Conservation (phyloP, 1,284 basidiomycete species). For the Meripilus lineatus region DNA sequence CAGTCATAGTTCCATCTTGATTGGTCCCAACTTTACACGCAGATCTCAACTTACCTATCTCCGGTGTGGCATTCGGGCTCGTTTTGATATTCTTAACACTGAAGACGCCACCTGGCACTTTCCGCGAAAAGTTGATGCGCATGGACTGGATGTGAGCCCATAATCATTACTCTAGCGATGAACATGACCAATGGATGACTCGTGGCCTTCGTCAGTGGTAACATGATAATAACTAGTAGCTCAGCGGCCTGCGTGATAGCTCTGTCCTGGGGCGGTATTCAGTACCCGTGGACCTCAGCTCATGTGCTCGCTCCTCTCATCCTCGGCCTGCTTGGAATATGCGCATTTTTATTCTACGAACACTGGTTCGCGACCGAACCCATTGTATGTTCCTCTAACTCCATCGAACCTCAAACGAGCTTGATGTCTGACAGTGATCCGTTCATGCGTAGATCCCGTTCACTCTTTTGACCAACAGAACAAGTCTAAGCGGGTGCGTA, state of each 20-base stretch:
- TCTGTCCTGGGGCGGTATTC: conserved; percentile 7
- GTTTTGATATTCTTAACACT: conserved; percentile 34
- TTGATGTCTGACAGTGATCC: not conserved
- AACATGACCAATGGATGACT: not conserved
- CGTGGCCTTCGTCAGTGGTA: not conserved
- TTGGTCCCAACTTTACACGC: not conserved
- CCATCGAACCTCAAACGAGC: not conserved
- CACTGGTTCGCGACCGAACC: not conserved
- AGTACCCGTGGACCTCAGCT: conserved; percentile 2
- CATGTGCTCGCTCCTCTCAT: conserved; percentile 6
- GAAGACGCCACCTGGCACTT: conserved; percentile 27
- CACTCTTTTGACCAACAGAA: conserved; percentile 1
- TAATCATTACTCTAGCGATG: not conserved
- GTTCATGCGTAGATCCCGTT: conserved; percentile 3
- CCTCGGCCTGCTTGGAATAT: conserved; percentile 4
- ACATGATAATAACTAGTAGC: not conserved
- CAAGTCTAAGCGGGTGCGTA: conserved; percentile 7
- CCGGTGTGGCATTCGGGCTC: conserved; percentile 29
- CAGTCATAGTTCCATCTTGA: not conserved
- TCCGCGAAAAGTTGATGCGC: conserved; percentile 29
- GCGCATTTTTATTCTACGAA: conserved; percentile 4
- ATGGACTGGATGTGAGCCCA: conserved; percentile 37
- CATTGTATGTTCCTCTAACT: conserved; percentile 1
- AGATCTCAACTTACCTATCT: conserved; percentile 42
- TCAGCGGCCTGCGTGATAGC: conserved; percentile 2